Evolutionary conservation across 179 eudicot genomes (phyloP).

Genomic region (Pouteria campechiana): DNA sequence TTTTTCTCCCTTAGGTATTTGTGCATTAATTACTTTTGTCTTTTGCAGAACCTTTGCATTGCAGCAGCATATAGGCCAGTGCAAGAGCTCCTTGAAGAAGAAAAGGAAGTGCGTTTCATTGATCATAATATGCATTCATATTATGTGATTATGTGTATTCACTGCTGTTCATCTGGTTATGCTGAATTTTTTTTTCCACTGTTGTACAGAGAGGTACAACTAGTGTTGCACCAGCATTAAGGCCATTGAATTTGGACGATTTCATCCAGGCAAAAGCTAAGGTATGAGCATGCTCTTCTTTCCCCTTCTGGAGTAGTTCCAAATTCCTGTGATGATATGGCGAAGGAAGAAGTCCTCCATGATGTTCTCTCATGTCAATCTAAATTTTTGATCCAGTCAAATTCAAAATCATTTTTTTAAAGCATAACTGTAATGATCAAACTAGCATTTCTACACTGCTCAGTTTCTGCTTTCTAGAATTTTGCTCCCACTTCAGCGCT

Average conservation of each 20-base stretch:
- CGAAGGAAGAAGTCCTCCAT: no score
- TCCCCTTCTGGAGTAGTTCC: background rate
- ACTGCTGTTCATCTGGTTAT: background rate
- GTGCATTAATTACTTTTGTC: background rate
- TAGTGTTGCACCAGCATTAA: conserved; percentile 27
- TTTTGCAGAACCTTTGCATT: conserved; percentile 84
- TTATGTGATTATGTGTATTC: background rate
- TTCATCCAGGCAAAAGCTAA: conserved; percentile 80
- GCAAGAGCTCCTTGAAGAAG: conserved; percentile 85
- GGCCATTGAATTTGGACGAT: conserved; percentile 82
- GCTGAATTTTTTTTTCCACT: conserved; percentile 2
- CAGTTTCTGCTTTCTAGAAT: no score
- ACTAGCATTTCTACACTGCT: no score
- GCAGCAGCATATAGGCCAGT: conserved; percentile 99
- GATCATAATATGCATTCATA: background rate
- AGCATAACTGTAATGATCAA: no score
- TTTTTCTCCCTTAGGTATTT: background rate
- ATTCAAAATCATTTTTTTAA: no score
- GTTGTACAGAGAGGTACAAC: conserved; percentile 31
- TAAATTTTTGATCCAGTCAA: no score
- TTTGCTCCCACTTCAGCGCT: no score
- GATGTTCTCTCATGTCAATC: no score
- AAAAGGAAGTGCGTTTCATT: conserved; percentile 75
- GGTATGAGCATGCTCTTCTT: conserved; percentile 36
- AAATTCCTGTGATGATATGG: no score